Evolutionary conservation across 192 early-diverging fungal species (phyloP), one percentile per base, ranked within the genome.

Genomic region (Coemansia sp.): DNA sequence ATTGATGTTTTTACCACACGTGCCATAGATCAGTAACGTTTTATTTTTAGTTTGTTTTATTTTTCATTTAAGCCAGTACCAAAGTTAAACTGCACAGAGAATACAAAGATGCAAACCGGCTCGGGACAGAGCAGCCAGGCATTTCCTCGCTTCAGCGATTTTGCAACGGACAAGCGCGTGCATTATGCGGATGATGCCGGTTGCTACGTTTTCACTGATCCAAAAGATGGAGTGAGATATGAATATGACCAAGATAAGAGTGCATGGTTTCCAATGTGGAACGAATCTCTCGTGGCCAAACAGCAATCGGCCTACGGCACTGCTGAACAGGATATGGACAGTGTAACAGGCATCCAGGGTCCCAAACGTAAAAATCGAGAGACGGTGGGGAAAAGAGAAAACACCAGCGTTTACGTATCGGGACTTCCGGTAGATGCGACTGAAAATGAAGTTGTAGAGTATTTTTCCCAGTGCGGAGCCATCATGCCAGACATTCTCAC

Each of bases 181-280:
- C 81, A 85, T 15, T 82, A 84, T 46, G 82, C 89, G 21, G 87
- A 90, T 59, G 91, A 91, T 48, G 88, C 90, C 2, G 89, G 86
- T 4, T 87, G 88, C 59, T 93, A 92, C 82, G 85, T 90, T 2
- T 94, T 87, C 52, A 88, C 86, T n/a, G 89, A 87, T 46, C 88
- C 89, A 3, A 43, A 52, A 12, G 91, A 94, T 59, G 90, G 87
- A 7, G 62, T 92, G n/a, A 82, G 88, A 31, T 97, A 90, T 51
- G 93, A 97, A 58, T 97, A 86, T 73, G 93, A 95, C 63, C 81
- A 87, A 20, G 80, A 77, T n/a, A 80, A 87, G 65, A 78, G 86
- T 34, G 92, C 92, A 0, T 97, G 95, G 95, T 95, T 95, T 83
- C 95, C 94, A 3, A 90, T 92, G 88, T 76, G 74, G 72, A 72